phyloP scores from a whole-genome alignment of 2,329 filamentous ascomycete species.

The Microdochium trichocladiopsis region DNA sequence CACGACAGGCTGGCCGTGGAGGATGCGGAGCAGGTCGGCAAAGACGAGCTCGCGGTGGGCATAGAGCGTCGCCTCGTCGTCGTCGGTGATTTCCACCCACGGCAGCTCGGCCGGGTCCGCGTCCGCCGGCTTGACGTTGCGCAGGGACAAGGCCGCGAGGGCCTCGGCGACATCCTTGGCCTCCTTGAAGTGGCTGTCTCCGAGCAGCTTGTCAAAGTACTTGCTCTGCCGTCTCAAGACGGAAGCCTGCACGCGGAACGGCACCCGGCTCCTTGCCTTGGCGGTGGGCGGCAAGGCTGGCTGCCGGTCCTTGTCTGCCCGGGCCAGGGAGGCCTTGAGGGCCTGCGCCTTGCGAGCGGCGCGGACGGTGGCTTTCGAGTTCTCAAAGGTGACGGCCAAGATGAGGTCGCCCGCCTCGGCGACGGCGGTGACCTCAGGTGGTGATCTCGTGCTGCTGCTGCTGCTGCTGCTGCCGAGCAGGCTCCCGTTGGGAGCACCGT shows the following conservation, averaged over 20 bases:
- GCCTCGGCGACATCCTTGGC: conserved; percentile 44
- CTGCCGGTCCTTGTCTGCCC: conserved; percentile 5
- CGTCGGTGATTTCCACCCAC: conserved; percentile 55
- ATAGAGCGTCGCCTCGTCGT: conserved; percentile 59
- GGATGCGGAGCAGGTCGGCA: conserved; percentile 58
- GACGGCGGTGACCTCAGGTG: conserved; percentile 39
- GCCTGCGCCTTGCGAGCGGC: conserved; percentile 31
- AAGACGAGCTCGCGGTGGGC: conserved; percentile 55
- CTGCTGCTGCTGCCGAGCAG: neutral
- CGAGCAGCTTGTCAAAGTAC: conserved; percentile 64
- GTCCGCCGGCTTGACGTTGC: conserved; percentile 39
- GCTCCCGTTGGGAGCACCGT: neutral
- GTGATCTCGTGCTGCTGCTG: conserved; percentile 6
- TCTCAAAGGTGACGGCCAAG: conserved; percentile 59
- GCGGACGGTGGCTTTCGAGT: conserved; percentile 42
- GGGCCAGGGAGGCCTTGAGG: conserved; percentile 16
- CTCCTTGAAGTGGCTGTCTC: conserved; percentile 57
- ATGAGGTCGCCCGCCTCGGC: conserved; percentile 55
- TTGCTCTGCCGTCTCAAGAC: conserved; percentile 54
- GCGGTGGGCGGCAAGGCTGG: conserved; percentile 18
- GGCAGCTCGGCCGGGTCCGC: conserved; percentile 49
- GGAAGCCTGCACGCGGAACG: conserved; percentile 54
- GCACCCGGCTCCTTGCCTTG: conserved; percentile 30
- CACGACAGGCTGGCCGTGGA: conserved; percentile 41
- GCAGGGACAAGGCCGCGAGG: conserved; percentile 40